Evolutionary conservation across 179 eudicot genomes (phyloP).

Genomic region (Beta macrorhiza): DNA sequence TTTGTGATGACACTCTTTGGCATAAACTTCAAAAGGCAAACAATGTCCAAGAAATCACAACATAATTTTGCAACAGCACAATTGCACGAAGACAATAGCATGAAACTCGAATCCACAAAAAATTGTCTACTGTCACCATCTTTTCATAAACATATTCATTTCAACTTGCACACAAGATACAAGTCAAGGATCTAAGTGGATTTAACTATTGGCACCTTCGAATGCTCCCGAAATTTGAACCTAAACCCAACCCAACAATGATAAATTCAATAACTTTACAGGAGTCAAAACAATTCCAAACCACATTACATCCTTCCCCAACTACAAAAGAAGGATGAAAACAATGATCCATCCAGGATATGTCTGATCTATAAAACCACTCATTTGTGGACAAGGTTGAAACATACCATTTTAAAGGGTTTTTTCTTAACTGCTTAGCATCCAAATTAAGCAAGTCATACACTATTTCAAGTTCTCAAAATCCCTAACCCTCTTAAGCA

Average conservation of each 20-base stretch:
- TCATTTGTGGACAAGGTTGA: background rate
- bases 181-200: background rate
- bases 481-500: background rate
- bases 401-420: background rate
- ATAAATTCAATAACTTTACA: background rate
- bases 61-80: background rate
- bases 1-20: background rate
- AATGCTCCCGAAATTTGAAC: background rate
- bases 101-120: background rate
- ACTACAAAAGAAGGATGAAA: too few species aligned
- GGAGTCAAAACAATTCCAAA: background rate
- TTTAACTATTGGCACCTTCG: background rate
- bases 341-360: background rate
- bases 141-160: background rate
- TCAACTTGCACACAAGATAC: background rate
- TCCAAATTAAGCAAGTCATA: background rate
- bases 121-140: background rate
- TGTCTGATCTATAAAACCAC: conserved; percentile 6
- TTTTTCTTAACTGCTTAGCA: background rate
- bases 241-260: background rate
- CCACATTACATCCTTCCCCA: background rate
- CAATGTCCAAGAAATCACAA: background rate
- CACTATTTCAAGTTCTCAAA: background rate
- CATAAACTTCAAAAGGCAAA: background rate
- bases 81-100: background rate